phyloP scores from a whole-genome alignment of 768 basidiomycete genomes.

The Agaricus subrufescens region DNA sequence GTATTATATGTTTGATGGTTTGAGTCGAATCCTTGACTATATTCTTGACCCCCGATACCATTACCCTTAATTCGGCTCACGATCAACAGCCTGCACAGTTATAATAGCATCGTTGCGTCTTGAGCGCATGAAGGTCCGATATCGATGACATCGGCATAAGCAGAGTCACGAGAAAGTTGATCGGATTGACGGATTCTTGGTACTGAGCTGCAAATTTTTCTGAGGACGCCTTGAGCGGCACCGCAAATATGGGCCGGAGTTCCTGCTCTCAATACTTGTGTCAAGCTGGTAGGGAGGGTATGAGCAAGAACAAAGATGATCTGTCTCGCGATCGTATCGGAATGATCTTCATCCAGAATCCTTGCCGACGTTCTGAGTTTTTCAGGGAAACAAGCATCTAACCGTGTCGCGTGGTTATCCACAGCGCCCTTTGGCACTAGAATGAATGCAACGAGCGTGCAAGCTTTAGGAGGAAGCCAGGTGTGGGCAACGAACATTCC shows the following conservation, averaged over 20 bases:
- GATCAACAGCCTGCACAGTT: conserved; percentile 41
- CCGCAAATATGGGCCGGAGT: conserved; percentile 32
- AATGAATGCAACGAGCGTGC: conserved; percentile 47
- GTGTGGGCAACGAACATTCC: background rate
- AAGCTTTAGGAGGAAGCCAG: conserved; percentile 55
- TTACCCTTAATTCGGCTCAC: conserved; percentile 57
- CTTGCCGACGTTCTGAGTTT: conserved; percentile 47
- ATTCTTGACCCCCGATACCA: conserved; percentile 54
- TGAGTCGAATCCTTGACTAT: conserved; percentile 41
- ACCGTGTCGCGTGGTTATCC: conserved; percentile 59
- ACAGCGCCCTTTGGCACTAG: conserved; percentile 44
- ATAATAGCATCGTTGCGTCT: conserved; percentile 44
- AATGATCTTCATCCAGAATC: conserved; percentile 43
- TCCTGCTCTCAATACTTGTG: conserved; percentile 11
- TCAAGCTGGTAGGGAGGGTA: conserved; percentile 38
- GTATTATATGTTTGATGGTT: conserved; percentile 17
- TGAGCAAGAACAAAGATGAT: conserved; percentile 50
- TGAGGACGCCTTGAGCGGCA: conserved; percentile 29
- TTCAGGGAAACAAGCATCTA: conserved; percentile 43
- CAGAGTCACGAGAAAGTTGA: conserved; percentile 33
- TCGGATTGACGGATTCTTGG: no score
- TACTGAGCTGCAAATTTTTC: no score
- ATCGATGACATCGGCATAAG: conserved; percentile 61
- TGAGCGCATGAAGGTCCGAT: conserved; percentile 54
- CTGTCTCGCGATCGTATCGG: conserved; percentile 50